phyloP scores from a whole-genome alignment of 2,329 filamentous ascomycete species.

The Lojkania enalia region DNA sequence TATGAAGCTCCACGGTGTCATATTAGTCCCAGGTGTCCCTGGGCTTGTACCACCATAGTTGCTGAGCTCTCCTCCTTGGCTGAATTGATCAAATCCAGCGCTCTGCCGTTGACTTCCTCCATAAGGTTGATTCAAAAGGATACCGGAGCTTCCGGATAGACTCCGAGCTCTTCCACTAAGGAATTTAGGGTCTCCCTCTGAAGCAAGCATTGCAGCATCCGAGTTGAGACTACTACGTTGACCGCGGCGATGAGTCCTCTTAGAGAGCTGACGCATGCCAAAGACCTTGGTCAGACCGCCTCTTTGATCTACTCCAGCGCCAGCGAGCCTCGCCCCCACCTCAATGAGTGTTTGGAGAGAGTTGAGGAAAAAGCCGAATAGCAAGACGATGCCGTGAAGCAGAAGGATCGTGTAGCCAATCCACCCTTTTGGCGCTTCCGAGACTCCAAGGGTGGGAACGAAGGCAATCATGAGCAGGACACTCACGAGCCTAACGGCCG shows the following conservation, averaged over 20 bases:
- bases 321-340: slow-evolving; percentile 78
- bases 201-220: slow-evolving; percentile 75
- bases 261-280: slow-evolving; percentile 84
- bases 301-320: slow-evolving; percentile 75
- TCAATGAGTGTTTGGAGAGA: slow-evolving; percentile 89
- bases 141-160: slow-evolving; percentile 63
- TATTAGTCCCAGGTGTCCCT: slow-evolving; percentile 73
- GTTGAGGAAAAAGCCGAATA: slow-evolving; percentile 93
- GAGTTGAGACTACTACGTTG: slow-evolving; percentile 82
- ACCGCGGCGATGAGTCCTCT: slow-evolving; percentile 66
- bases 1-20: slow-evolving; percentile 73
- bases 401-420: slow-evolving; percentile 90
- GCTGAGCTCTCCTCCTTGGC: slow-evolving; percentile 55
- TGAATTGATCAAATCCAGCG: slow-evolving; percentile 57
- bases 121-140: slow-evolving; percentile 59
- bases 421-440: slow-evolving; percentile 84
- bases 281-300: slow-evolving; percentile 86
- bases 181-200: slow-evolving; percentile 67
- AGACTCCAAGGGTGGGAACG: slow-evolving; percentile 77
- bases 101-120: slow-evolving; percentile 51
- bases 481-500: slow-evolving; percentile 73
- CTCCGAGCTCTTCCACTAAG: slow-evolving; percentile 60
- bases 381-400: slow-evolving; percentile 79
- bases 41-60: slow-evolving; percentile 63
- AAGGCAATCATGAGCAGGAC: slow-evolving; percentile 64